Percentiles rank a stretch among this genome's conserved stretches.
phyloP scores from a whole-genome alignment of 805 yeast genomes.

The Yarrowia sp. region DNA sequence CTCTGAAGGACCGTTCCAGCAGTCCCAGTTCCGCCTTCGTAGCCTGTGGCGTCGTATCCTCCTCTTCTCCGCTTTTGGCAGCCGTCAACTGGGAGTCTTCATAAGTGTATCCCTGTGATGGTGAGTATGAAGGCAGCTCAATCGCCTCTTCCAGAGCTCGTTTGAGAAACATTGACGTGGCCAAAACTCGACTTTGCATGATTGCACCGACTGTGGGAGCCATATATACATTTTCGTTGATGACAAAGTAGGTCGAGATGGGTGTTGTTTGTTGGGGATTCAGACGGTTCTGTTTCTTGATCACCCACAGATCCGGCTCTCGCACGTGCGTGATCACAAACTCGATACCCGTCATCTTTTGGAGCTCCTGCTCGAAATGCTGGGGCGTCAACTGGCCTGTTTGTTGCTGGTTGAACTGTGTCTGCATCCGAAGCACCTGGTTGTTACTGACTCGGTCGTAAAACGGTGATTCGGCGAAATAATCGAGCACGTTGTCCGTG shows the following conservation, averaged over 20 bases:
- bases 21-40: slow-evolving; percentile 16
- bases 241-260: slow-evolving; percentile 80
- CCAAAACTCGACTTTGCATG: slow-evolving; percentile 70
- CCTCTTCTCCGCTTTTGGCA: neutral
- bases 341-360: slow-evolving; percentile 84
- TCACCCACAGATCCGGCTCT: slow-evolving; percentile 94
- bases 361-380: slow-evolving; percentile 59
- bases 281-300: slow-evolving; percentile 77
- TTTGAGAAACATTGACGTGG: slow-evolving; percentile 56
- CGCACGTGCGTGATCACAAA: slow-evolving; percentile 74
- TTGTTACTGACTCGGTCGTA: slow-evolving; percentile 93
- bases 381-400: slow-evolving; percentile 51
- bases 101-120: slow-evolving; percentile 66
- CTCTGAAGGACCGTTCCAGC: slow-evolving; percentile 20
- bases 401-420: slow-evolving; percentile 72
- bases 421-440: slow-evolving; percentile 94
- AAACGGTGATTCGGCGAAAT: slow-evolving; percentile 92
- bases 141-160: slow-evolving; percentile 59
- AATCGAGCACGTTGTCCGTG: slow-evolving; percentile 89
- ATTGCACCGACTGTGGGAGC: slow-evolving; percentile 80
- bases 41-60: slow-evolving; percentile 7
- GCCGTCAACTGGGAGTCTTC: slow-evolving; percentile 40
- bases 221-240: slow-evolving; percentile 92
- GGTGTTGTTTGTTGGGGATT: slow-evolving; percentile 60
- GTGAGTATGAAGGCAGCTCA: slow-evolving; percentile 61